Base-by-base conservation (phyloP, 495 filamentous ascomycete species). In the Articulospora tetracladia region DNA sequence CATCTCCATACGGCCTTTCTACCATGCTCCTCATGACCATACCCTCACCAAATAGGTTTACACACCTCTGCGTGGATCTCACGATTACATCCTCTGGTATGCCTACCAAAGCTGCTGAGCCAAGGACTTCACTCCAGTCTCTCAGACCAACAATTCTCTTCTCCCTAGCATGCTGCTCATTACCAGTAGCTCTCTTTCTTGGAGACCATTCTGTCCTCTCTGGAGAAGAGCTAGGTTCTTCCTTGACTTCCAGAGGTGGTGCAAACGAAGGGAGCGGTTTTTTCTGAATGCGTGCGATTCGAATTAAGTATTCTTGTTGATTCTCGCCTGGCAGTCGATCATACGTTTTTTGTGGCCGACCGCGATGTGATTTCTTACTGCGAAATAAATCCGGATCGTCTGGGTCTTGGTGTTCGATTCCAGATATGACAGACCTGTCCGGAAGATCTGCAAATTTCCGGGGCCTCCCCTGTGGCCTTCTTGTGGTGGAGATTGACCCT, bases 41-140 rank as follows among this genome's bases (percentile, higher is more conserved):
- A 20, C 79, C 74, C 69, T 91, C 80, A 0, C 77, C 79, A 66
- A 94, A 92, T 0, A 96, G 74, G 28, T 78, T 77, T 1, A 84
- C 78, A 66, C 92, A 96, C 34, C 92, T 77, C 65, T 84, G 74
- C 2, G 85, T 80, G 0, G 90, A 78, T 50, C 88, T 79, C 44
- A 81, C 77, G 8, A 96, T 75, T 4, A 84, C 87, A 3, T 69
- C 67, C 1, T 78, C 65, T 0, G 86, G 73, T 68, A 89, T 88
- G 0, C 87, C 90, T 1, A 77, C 81, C 59, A 92, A 77, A 0
- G 88, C 79, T 22, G 92, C 92, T 0, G 90, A 73, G 10, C 88
- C 88, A 28, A 95, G 69, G 1, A 94, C 80, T 56, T 93, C 88
- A 46, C 86, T 86, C 92, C 92, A 96, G 70, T 93, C 88, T 1